Evolutionary conservation across 352 stramenopile species (phyloP).

Genomic region (Discostella stelligera): DNA sequence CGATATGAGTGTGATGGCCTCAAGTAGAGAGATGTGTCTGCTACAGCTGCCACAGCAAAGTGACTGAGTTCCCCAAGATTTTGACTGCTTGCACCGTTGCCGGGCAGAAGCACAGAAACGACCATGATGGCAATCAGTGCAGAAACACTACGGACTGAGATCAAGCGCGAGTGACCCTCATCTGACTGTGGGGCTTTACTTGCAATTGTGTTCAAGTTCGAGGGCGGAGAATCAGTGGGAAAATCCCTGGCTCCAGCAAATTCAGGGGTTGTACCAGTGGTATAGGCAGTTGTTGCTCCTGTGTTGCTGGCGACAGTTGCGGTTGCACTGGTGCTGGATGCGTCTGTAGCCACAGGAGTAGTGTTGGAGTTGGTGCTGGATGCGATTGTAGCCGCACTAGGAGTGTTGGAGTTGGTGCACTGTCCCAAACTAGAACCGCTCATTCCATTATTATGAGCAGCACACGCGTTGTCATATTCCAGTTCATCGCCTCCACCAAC

Average conservation of each 20-base stretch:
- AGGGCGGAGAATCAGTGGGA: slow-evolving; percentile 1
- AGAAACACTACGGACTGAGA: slow-evolving; percentile 10
- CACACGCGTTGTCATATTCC: background rate
- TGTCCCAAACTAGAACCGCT: background rate
- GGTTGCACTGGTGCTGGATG: background rate
- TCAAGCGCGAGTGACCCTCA: slow-evolving; percentile 2
- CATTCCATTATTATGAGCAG: background rate
- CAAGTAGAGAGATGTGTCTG: slow-evolving; percentile 12
- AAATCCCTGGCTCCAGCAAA: background rate
- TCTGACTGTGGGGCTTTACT: background rate
- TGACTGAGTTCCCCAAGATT: slow-evolving; percentile 12
- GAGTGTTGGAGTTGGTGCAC: background rate
- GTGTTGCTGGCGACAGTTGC: no score
- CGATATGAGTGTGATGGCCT: slow-evolving; percentile 1
- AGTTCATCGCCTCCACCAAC: background rate
- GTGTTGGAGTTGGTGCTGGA: no score
- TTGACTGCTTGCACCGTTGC: slow-evolving; percentile 2
- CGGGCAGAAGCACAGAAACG: slow-evolving; percentile 15
- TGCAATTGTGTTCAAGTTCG: background rate
- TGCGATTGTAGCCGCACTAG: no score
- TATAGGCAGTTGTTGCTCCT: background rate
- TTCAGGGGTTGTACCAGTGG: background rate
- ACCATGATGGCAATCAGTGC: slow-evolving; percentile 16
- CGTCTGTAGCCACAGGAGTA: background rate
- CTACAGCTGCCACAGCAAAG: slow-evolving; percentile 27